Base-by-base conservation (phyloP, 2,329 filamentous ascomycete species). In the Ophiocordyceps australis region DNA sequence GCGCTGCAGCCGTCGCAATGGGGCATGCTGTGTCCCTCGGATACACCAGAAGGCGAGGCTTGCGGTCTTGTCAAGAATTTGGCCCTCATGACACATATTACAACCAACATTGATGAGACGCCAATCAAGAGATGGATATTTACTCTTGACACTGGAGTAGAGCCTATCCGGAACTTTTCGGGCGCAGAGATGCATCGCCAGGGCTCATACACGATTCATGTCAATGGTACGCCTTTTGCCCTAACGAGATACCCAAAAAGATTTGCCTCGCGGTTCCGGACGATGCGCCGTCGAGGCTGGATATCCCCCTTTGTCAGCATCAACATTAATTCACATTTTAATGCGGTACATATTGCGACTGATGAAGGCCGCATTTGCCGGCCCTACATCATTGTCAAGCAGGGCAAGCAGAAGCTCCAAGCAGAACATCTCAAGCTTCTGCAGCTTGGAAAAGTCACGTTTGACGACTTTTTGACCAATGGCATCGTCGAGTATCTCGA, bases 51-150 rank as follows among this genome's bases (percentile, higher is more conserved):
- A 74, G 89, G 89, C 54, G 89, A 98, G 57, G 85, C 89, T 9
- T 98, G 89, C 55, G 89, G 89, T 62, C 56, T 98, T 30, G 85
- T 98, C 38, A 98, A 98, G 62, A 98, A 98, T 44, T 54, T 98
- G 57, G 89, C 89, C 7, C 61, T 98, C 30, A 98, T 98, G 89
- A 98, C 91, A 26, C 91, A 98, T 44, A 95, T 98, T 39, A 98
- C 89, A 1, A 98, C 89, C 2, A 82, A 93, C 35, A 82, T 92
- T 29, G 83, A 94, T 29, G 89, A 95, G 45, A 81, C 73, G 12
- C 85, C 89, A 1, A 80, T 98, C 11, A 76, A 74, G 40, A 75
- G 81, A 40, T 72, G 91, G 46, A 74, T 94, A 2, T 89, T 85
- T 44, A 74, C 80, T 29, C 62, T 95, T 15, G 85, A 92, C 23